A percentile compares a stretch with the other conserved stretches of the same genome.
Evolutionary conservation across 257 asterid species (phyloP).

Genomic region (Anisodus tanguticus): DNA sequence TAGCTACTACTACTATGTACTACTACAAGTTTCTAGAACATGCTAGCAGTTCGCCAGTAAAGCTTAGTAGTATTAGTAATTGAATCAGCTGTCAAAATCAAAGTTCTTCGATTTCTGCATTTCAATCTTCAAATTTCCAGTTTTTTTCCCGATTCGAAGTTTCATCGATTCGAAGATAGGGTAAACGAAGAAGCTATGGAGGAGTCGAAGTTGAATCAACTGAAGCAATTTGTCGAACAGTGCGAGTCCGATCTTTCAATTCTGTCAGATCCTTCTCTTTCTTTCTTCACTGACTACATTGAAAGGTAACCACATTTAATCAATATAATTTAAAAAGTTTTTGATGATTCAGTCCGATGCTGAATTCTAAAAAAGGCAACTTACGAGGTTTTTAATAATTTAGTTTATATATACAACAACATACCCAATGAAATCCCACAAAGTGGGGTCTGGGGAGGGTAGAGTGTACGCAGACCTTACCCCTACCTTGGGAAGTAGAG

Average conservation of each 20-base stretch:
- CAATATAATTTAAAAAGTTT: too few species aligned
- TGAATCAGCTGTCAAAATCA: not conserved
- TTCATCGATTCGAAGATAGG: not conserved
- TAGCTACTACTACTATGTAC: too few species aligned
- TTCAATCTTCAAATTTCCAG: not conserved
- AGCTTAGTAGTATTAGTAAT: not conserved
- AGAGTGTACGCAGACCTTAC: too few species aligned
- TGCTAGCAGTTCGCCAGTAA: not conserved
- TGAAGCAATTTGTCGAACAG: conserved; percentile 63
- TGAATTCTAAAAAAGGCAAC: not conserved
- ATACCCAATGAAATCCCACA: too few species aligned
- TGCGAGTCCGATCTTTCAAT: conserved; percentile 73
- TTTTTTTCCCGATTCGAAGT: not conserved
- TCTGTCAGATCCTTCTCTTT: conserved; percentile 75
- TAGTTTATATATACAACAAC: too few species aligned
- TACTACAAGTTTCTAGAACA: not conserved
- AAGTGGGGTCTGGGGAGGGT: too few species aligned
- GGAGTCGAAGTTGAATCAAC: conserved; percentile 54
- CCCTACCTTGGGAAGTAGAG: too few species aligned
- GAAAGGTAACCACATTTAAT: conserved; percentile 53
- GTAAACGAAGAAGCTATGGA: conserved; percentile 54
- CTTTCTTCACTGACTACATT: conserved; percentile 69
- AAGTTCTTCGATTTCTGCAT: not conserved
- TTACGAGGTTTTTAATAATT: not conserved
- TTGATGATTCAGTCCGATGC: not conserved